Conservation (phyloP, 768 basidiomycete species). For the Pisolithus albus region DNA sequence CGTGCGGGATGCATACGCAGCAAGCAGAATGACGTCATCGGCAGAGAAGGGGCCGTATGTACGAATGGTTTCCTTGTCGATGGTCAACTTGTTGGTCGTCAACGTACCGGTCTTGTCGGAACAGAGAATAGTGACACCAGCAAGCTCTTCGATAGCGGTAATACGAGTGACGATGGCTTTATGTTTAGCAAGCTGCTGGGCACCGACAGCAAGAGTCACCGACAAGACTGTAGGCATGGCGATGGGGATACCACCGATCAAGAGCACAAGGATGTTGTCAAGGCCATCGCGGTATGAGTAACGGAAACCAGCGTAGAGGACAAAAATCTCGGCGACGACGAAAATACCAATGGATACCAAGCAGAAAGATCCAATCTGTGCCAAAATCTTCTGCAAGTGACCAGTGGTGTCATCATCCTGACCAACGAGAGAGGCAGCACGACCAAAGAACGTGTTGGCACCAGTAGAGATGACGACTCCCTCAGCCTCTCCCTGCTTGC, state of each 20-base stretch:
- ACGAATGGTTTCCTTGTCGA: conserved; percentile 86
- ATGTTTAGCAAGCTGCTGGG: conserved; percentile 97
- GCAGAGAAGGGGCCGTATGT: conserved; percentile 85
- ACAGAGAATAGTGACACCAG: conserved; percentile 97
- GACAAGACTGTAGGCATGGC: conserved; percentile 99
- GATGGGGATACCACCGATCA: conserved; percentile 99
- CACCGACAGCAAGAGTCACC: conserved; percentile 97
- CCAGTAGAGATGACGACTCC: conserved; percentile 98
- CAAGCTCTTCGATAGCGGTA: conserved; percentile 97
- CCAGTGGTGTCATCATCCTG: conserved; percentile 97
- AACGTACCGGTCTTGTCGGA: conserved; percentile 98
- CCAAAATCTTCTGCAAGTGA: conserved; percentile 97
- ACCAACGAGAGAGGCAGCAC: conserved; percentile 94
- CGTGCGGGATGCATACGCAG: conserved; percentile 94
- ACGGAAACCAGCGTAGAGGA: conserved; percentile 87
- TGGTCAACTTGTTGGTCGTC: conserved; percentile 99
- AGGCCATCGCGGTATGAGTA: conserved; percentile 92
- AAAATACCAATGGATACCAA: conserved; percentile 94
- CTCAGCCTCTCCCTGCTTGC: conserved; percentile 98
- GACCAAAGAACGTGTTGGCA: conserved; percentile 98
- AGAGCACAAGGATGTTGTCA: conserved; percentile 94
- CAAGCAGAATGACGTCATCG: conserved; percentile 88
- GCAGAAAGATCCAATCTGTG: conserved; percentile 97
- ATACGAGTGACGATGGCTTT: conserved; percentile 99
- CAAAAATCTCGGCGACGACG: conserved; percentile 88